Evolutionary conservation across 208 protist genomes (phyloP), one percentile per base, ranked within the genome.

Genomic region (Trypanosoma boissoni): DNA sequence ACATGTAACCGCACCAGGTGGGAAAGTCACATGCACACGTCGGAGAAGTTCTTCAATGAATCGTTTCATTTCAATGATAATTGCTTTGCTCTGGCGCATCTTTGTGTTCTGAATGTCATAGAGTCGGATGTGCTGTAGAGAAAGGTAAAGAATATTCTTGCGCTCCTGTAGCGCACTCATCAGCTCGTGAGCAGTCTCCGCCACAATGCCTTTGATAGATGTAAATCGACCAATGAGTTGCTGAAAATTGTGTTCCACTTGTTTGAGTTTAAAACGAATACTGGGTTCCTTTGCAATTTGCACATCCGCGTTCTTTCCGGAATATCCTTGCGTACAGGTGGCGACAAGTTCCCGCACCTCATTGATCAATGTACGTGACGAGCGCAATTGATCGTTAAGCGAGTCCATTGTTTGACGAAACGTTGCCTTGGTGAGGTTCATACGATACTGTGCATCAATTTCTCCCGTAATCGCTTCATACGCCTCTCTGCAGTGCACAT

Each of bases 321-420:
- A 46, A 23, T 9, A 14, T 44, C 66, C 63, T 39, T 86, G 79
- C 44, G 65, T 76, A 52, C 83, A 91, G 44, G 61, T 51, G 45
- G 80, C 49, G 34, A 91, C 69, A 12, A 80, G 72, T 43, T 90
- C 81, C 3, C 83, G 68, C 20, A 95, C 81, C 24, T 95, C 86
- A 29, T 64, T 68, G 58, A 94, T 88, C 53, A 97, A 72, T 6
- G 72, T 73, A 7, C 85, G 69, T 7, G 84, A 91, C 48, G 68
- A 65, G 16, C 80, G 81, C 12, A 96, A 65, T 61, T 93, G 85
- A 65, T 94, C 76, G 45, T 76, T 83, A 14, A 97, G 68, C 49
- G 77, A 90, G 44, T 97, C 88, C 74, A 97, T 93, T 9, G 91
- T 93, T 63, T 97, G 91, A 16, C 79, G 72, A 61, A 97, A 95